Percentiles rank a stretch among this genome's conserved stretches.
Conservation (phyloP, 2,329 filamentous ascomycete species). For the Lecanosticta acicola region DNA sequence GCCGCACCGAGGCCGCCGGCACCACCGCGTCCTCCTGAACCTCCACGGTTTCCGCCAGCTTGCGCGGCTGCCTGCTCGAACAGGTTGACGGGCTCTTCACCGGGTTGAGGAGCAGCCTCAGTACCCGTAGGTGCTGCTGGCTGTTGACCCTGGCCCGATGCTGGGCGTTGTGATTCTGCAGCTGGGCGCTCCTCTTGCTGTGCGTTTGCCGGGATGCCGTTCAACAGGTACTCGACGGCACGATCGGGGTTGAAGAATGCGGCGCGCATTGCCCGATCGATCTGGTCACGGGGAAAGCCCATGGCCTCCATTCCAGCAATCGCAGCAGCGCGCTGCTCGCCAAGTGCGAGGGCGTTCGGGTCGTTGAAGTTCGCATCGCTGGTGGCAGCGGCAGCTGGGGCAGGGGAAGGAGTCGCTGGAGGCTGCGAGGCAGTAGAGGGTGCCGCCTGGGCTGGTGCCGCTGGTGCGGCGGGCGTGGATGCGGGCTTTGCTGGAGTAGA, state of each 20-base stretch:
- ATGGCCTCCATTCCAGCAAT: constrained; percentile 94
- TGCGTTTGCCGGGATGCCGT: constrained; percentile 80
- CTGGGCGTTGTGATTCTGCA: constrained; percentile 32
- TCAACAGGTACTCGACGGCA: constrained; percentile 92
- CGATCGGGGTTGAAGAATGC: constrained; percentile 96
- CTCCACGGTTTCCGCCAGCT: constrained; percentile 20
- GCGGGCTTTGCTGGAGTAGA: constrained; percentile 50
- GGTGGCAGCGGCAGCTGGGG: constrained; percentile 40
- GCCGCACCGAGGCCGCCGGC: constrained; percentile 40
- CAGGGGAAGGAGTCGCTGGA: constrained; percentile 47
- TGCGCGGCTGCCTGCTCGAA: constrained; percentile 64
- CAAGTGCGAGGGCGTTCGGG: constrained; percentile 78
- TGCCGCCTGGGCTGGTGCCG: constrained; percentile 55
- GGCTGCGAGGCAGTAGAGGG: constrained; percentile 47
- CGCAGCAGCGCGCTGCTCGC: constrained; percentile 71
- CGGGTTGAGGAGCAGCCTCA: constrained; percentile 79
- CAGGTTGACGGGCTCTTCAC: constrained; percentile 70
- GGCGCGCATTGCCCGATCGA: constrained; percentile 89
- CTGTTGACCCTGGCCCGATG: constrained; percentile 26
- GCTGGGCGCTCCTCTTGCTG: constrained; percentile 62
- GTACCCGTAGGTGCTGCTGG: constrained; percentile 35
- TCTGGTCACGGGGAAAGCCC: constrained; percentile 85
- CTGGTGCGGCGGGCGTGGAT: constrained; percentile 34
- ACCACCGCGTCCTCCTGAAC: constrained; percentile 38
- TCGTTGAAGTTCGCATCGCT: constrained; percentile 53